Conservation (phyloP, 108 stramenopile species). For the Parietichytrium sp. region DNA sequence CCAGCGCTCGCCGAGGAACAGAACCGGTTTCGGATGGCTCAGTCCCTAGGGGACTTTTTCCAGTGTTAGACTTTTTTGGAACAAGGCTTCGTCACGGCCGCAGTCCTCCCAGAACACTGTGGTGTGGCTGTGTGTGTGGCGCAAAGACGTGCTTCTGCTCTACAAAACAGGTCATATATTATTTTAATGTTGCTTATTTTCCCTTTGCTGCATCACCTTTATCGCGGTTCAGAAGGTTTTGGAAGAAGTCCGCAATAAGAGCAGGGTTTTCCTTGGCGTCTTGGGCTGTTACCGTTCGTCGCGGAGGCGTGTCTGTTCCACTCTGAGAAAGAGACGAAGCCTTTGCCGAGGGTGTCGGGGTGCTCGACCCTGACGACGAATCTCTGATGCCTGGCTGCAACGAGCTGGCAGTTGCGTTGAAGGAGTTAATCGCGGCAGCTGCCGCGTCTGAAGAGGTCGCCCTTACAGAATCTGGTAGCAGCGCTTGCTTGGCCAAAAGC, state of each 20-base stretch:
- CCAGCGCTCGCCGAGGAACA: constrained; percentile 18
- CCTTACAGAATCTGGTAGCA: not conserved
- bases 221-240: constrained; percentile 25
- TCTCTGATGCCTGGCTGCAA: constrained; percentile 20
- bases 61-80: no score
- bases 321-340: no score
- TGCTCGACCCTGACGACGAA: no score
- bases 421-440: not conserved
- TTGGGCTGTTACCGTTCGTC: constrained; percentile 15
- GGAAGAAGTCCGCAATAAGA: constrained; percentile 31
- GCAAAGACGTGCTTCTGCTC: no score
- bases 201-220: no score
- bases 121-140: no score
- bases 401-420: not conserved
- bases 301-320: not conserved
- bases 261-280: constrained; percentile 34
- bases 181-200: no score
- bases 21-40: not conserved
- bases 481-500: not conserved
- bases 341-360: no score
- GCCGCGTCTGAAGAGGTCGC: not conserved
- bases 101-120: no score
- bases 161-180: no score
- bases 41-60: constrained; percentile 18
- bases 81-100: no score